A percentile compares a stretch with the other conserved stretches of the same genome.
Evolutionary conservation across 2,329 filamentous ascomycete genomes (phyloP).

Genomic region (Catunica adiposa): DNA sequence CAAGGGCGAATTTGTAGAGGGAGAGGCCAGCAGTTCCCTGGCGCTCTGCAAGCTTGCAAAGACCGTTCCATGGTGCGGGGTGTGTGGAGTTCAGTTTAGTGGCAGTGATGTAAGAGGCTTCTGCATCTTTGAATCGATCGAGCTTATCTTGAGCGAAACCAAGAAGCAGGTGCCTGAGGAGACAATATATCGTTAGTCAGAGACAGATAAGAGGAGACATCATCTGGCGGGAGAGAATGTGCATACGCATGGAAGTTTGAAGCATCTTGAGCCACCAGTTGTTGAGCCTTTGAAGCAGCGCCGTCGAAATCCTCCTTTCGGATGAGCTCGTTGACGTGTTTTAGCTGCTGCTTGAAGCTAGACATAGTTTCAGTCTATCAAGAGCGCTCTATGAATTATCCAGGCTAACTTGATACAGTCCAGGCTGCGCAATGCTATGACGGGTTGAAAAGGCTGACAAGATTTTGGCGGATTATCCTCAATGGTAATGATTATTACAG

Average conservation of each 20-base stretch:
- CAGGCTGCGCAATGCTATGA: no score
- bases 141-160: conserved; percentile 73
- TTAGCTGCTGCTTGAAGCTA: conserved; percentile 53
- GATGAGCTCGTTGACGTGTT: conserved; percentile 63
- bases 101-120: conserved; percentile 58
- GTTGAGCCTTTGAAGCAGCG: conserved; percentile 51
- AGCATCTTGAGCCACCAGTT: conserved; percentile 53
- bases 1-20: conserved; percentile 24
- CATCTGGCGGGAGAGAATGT: neutral
- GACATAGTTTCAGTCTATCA: conserved; percentile 27
- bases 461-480: no score
- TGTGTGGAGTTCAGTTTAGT: conserved; percentile 56
- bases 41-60: conserved; percentile 63
- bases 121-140: conserved; percentile 53
- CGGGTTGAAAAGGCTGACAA: no score
- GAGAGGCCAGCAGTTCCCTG: conserved; percentile 27
- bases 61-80: conserved; percentile 76
- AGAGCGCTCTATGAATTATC: neutral
- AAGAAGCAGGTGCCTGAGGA: conserved; percentile 46
- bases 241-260: conserved; percentile 68
- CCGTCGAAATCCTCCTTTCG: conserved; percentile 65
- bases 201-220: no score
- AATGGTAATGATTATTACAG: no score
- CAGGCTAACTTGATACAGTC: neutral
- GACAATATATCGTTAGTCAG: no score